phyloP scores from a whole-genome alignment of 1,284 basidiomycete species.

The Mycosarcoma maydis region DNA sequence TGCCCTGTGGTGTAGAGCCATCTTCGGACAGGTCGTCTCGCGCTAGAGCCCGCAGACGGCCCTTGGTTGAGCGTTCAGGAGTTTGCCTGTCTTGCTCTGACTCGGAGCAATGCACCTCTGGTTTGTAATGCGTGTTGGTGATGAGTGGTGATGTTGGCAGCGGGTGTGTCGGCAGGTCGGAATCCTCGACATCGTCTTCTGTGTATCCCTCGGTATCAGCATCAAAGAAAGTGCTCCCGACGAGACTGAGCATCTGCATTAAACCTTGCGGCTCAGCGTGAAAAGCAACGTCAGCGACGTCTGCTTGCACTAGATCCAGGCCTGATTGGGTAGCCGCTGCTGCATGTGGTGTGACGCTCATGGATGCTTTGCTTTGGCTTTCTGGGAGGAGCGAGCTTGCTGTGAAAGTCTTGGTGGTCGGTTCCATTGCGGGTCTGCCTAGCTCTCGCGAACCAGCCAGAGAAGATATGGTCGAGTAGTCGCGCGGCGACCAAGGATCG shows the following conservation, averaged over 20 bases:
- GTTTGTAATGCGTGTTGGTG: too few species aligned
- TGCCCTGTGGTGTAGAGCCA: conserved; percentile 40
- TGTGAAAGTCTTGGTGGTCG: conserved; percentile 19
- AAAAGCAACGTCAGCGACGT: conserved; percentile 13
- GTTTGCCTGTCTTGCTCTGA: background rate
- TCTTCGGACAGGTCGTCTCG: conserved; percentile 27
- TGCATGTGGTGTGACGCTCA: background rate
- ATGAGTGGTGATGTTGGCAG: too few species aligned
- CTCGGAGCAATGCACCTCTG: too few species aligned
- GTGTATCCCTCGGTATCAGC: conserved; percentile 46
- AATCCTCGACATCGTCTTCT: conserved; percentile 35
- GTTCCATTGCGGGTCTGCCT: conserved; percentile 22
- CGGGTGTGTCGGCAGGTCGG: background rate
- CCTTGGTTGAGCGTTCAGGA: conserved; percentile 22
- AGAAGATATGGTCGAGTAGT: conserved; percentile 44
- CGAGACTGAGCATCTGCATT: conserved; percentile 60
- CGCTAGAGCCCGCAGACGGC: conserved; percentile 18
- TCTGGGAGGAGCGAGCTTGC: conserved; percentile 1
- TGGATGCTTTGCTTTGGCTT: background rate
- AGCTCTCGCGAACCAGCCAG: conserved; percentile 35
- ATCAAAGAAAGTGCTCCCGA: conserved; percentile 56
- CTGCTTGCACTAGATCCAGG: background rate
- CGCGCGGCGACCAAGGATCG: conserved; percentile 38
- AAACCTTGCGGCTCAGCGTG: conserved; percentile 49
- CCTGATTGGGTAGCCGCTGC: background rate